A percentile compares a stretch with the other conserved stretches of the same genome.
phyloP scores from a whole-genome alignment of 768 basidiomycete species.

The Psilocybe azurescens region DNA sequence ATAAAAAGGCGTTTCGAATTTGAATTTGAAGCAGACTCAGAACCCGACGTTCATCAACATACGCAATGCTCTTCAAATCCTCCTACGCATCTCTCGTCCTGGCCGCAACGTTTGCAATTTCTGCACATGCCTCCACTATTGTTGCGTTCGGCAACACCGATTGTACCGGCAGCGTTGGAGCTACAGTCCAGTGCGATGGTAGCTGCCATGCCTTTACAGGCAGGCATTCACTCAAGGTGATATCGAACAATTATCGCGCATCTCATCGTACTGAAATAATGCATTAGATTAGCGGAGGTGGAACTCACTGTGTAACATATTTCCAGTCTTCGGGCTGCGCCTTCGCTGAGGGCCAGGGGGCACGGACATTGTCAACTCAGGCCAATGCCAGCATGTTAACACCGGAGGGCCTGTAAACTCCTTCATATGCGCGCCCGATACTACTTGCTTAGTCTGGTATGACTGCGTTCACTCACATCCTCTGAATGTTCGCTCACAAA shows the following conservation, averaged over 20 bases:
- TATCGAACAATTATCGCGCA: not conserved
- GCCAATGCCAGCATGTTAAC: conserved; percentile 7
- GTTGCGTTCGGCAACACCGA: conserved; percentile 12
- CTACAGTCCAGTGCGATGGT: conserved; percentile 14
- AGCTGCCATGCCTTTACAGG: conserved; percentile 14
- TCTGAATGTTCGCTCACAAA: too few relatives aligned
- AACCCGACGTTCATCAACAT: not conserved
- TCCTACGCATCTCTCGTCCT: not conserved
- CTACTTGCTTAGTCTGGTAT: conserved; percentile 6
- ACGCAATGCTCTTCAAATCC: not conserved
- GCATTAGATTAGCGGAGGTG: conserved; percentile 1
- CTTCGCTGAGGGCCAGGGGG: conserved; percentile 1
- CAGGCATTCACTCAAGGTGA: conserved; percentile 15
- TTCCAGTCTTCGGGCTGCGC: conserved; percentile 7
- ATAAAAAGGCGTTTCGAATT: not conserved
- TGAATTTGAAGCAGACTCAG: not conserved
- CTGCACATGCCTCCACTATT: conserved; percentile 9
- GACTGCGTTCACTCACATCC: not conserved
- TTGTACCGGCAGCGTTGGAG: conserved; percentile 9
- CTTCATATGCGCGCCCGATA: conserved; percentile 9
- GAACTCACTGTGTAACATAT: conserved; percentile 11
- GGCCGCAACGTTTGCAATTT: not conserved
- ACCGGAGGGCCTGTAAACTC: conserved; percentile 15
- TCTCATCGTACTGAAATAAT: not conserved
- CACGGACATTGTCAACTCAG: conserved; percentile 4